A percentile compares a stretch with the other conserved stretches of the same genome.
phyloP scores from a whole-genome alignment of 805 yeast genomes.

The Cyberlindnera japonica region DNA sequence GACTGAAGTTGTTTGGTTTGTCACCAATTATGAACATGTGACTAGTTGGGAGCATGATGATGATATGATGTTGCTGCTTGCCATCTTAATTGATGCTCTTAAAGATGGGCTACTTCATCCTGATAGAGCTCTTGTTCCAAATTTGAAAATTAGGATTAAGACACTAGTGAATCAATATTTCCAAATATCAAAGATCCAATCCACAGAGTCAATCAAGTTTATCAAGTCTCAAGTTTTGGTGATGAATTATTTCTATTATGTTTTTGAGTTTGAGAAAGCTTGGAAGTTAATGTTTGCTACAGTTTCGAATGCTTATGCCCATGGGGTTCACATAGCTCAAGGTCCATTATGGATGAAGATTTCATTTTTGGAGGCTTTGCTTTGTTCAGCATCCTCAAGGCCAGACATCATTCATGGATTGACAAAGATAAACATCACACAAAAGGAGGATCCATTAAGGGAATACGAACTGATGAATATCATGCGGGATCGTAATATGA shows the following conservation, averaged over 20 bases:
- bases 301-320: constrained; percentile 22
- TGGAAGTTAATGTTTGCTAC: constrained; percentile 24
- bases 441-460: constrained; percentile 12
- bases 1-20: constrained; percentile 10
- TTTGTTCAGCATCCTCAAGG: constrained; percentile 19
- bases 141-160: constrained; percentile 3
- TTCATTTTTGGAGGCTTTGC: constrained; percentile 17
- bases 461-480: constrained; percentile 20
- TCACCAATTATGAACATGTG: constrained; percentile 10
- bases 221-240: constrained; percentile 22
- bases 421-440: constrained; percentile 4
- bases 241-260: constrained; percentile 20
- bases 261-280: constrained; percentile 16
- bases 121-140: constrained; percentile 2
- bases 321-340: constrained; percentile 21
- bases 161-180: constrained; percentile 15
- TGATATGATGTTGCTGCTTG: constrained; percentile 17
- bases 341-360: constrained; percentile 23
- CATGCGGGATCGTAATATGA: constrained; percentile 18
- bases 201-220: constrained; percentile 13
- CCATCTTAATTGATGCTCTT: constrained; percentile 20
- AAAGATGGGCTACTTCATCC: constrained; percentile 13
- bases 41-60: constrained; percentile 19
- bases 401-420: constrained; percentile 19
- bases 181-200: constrained; percentile 19